Evolutionary conservation across 345 rosid genomes (phyloP).

Genomic region (Lenwebbia sp.): DNA sequence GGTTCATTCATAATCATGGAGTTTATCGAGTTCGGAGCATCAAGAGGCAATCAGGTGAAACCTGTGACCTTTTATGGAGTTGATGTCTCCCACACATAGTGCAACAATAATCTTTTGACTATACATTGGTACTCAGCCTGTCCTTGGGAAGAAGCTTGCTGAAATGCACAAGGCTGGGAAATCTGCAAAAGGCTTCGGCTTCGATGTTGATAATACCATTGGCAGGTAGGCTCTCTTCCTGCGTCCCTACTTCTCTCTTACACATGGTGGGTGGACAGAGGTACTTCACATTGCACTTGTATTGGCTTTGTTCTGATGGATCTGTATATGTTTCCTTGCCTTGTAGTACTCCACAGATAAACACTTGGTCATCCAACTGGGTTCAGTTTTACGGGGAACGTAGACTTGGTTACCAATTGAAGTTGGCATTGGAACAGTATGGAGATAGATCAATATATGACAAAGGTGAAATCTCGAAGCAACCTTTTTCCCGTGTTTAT

Average conservation of each 20-base stretch:
- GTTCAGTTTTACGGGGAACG: conserved; percentile 72
- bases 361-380: conserved; percentile 87
- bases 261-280: not conserved
- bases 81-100: not conserved
- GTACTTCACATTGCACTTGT: not conserved
- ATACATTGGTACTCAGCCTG: conserved; percentile 37
- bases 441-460: conserved; percentile 63
- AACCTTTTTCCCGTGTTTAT: not conserved
- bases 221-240: conserved; percentile 50
- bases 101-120: conserved; percentile 1
- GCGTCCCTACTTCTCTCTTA: not conserved
- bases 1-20: conserved; percentile 95
- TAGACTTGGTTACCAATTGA: conserved; percentile 82
- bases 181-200: conserved; percentile 78
- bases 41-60: conserved; percentile 77
- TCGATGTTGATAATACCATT: conserved; percentile 81
- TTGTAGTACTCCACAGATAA: conserved; percentile 86
- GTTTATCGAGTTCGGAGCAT: conserved; percentile 66
- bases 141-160: conserved; percentile 76
- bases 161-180: conserved; percentile 93
- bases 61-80: not conserved
- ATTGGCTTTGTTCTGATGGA: not conserved
- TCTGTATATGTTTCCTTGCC: not conserved
- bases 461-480: conserved; percentile 36
- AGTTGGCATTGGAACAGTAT: conserved; percentile 56